Percentiles rank a stretch among this genome's conserved stretches.
Conservation (phyloP, 2,329 filamentous ascomycete genomes). For the Aspergillus calidoustus region DNA sequence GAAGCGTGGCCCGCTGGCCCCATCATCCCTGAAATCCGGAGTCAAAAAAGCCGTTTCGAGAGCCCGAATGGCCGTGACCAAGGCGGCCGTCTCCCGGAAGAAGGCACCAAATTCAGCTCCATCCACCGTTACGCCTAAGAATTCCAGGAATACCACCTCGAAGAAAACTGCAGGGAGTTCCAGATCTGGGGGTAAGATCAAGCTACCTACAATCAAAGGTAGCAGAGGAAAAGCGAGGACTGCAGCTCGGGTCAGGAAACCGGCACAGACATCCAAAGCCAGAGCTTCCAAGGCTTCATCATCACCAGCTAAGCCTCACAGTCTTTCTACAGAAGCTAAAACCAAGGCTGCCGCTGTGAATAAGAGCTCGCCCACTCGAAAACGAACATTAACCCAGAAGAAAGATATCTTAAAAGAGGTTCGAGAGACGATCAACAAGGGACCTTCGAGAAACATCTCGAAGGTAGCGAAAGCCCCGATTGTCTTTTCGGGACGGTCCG, state of each 20-base stretch:
- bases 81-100: constrained; percentile 21
- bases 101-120: constrained; percentile 23
- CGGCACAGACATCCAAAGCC: constrained; percentile 19
- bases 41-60: constrained; percentile 38
- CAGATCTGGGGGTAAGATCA: constrained; percentile 29
- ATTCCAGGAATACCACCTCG: constrained; percentile 20
- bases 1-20: constrained; percentile 33
- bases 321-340: constrained; percentile 36
- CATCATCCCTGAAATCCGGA: constrained; percentile 38
- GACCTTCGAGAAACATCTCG: constrained; percentile 3
- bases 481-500: constrained; percentile 4
- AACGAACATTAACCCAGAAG: constrained; percentile 19
- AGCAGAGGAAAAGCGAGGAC: constrained; percentile 34
- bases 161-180: constrained; percentile 20
- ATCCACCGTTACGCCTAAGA: constrained; percentile 20
- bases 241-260: constrained; percentile 24
- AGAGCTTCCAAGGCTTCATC: constrained; percentile 24
- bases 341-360: constrained; percentile 33
- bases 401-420: constrained; percentile 17
- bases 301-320: constrained; percentile 30
- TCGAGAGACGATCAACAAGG: constrained; percentile 14
- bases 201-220: constrained; percentile 35
- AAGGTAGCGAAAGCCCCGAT: neutral
- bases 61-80: constrained; percentile 29
- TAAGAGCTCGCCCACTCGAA: constrained; percentile 27